Base-by-base conservation (phyloP, 2,329 filamentous ascomycete species). In the Hypomyces perniciosus region DNA sequence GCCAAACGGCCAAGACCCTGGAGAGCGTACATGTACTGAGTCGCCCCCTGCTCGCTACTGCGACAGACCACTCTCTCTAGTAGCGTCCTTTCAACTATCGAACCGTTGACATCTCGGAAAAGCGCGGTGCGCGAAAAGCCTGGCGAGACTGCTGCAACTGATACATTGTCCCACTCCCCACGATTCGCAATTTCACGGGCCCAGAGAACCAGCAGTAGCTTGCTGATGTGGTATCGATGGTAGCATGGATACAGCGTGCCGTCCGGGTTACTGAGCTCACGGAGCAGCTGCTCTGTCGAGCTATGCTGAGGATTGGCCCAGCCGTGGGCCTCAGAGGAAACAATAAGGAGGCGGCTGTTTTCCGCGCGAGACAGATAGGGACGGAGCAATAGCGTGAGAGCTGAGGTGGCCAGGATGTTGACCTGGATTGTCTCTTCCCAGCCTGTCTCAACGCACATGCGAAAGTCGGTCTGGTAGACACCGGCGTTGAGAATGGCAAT, bases 401-500 rank as follows among this genome's bases (percentile, higher is more conserved):
- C 39, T 10, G 39, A 26, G 13, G 39, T 42, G 4, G 39, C 39
- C 6, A 42, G 20, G n/a, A 42, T 10, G 44, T 68, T 68, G 48
- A 67, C 61, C 48, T 69, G 67, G 2, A 69, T 52, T 1, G 57
- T 53, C n/a, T 47, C 44, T 51, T 70, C 67, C 48, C 66, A 63
- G 6, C 61, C 62, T 0, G 62, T 64, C 1, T 37, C 35, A 42
- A 20, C 10, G 2, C 55, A 48, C 7, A 30, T 52, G 1, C 51
- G 35, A 12, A 65, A 65, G 0, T 54, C 31, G 0, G 52, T 12
- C 2, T 54, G 54, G 0, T 46, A 44, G 0, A 68, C 28, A 0
- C 68, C 68, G 4, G 66, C 67, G 20, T 70, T 71, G 3, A 71
- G 55, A 33, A 71, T 64, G 5, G 57, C 62, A 37, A 59, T 51